phyloP scores from a whole-genome alignment of 441 rosid species.

The Eutrema salsugineum region DNA sequence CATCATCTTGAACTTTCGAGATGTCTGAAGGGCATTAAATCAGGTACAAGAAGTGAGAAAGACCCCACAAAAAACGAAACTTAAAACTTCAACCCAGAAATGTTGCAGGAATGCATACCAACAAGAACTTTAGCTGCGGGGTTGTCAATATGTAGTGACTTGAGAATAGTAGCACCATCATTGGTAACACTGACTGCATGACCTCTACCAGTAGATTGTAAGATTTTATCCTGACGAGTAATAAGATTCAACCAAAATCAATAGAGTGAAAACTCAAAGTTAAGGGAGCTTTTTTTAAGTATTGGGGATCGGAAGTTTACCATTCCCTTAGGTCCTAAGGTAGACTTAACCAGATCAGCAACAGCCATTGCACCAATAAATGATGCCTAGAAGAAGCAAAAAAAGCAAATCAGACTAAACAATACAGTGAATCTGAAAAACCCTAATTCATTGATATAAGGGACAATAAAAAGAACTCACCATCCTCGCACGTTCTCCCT shows the following conservation, averaged over 20 bases:
- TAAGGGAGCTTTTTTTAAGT: not conserved
- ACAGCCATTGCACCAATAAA: constrained; percentile 96
- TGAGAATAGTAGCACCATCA: constrained; percentile 96
- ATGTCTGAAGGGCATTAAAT: constrained; percentile 48
- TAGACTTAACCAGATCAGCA: constrained; percentile 90
- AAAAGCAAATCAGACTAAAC: constrained; percentile 1
- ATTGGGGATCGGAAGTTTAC: constrained; percentile 32
- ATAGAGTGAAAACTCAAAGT: not conserved
- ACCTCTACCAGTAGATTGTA: constrained; percentile 94
- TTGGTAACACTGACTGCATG: constrained; percentile 82
- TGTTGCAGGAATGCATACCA: constrained; percentile 48
- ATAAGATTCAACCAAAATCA: constrained; percentile 9
- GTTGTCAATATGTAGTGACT: constrained; percentile 91
- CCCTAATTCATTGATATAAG: not conserved
- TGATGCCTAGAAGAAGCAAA: constrained; percentile 52
- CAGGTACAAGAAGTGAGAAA: constrained; percentile 23
- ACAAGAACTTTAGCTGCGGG: constrained; percentile 97
- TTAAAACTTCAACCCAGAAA: not conserved
- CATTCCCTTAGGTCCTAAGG: constrained; percentile 98
- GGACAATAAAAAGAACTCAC: constrained; percentile 34
- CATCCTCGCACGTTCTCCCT: constrained; percentile 98
- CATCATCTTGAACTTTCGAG: constrained; percentile 99
- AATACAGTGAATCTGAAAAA: constrained; percentile 26
- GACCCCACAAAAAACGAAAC: not conserved
- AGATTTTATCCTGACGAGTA: constrained; percentile 69